Percentiles rank a stretch among this genome's conserved stretches.
Conservation (phyloP, 2,329 filamentous ascomycete species). For the Leptographium lundbergii region DNA sequence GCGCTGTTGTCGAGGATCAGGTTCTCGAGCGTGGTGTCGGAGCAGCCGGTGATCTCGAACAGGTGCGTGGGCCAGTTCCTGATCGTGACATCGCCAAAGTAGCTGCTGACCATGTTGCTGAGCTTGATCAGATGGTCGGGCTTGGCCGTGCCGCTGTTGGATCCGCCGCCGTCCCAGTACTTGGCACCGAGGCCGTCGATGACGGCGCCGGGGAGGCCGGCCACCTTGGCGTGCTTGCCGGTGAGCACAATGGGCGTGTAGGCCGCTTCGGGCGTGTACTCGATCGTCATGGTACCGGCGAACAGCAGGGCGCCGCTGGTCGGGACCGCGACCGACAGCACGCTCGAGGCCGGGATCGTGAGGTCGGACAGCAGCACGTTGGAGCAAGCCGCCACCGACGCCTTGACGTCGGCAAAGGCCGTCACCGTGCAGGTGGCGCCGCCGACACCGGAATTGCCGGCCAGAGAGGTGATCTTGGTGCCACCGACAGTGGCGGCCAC, state of each 20-base stretch:
- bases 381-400: background rate
- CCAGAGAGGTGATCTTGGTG: background rate
- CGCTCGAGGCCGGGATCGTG: background rate
- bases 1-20: conserved; percentile 26
- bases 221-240: conserved; percentile 1
- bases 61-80: conserved; percentile 28
- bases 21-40: conserved; percentile 19
- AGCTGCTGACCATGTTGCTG: conserved; percentile 35
- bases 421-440: conserved; percentile 2
- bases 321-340: background rate
- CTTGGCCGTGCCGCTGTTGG: conserved; percentile 47
- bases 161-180: conserved; percentile 45
- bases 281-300: conserved; percentile 1
- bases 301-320: conserved; percentile 1
- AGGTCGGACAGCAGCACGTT: background rate
- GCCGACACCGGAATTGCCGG: background rate
- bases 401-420: background rate
- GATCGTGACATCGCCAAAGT: conserved; percentile 28
- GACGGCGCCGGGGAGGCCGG: conserved; percentile 1
- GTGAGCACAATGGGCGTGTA: conserved; percentile 2
- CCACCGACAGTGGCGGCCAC: background rate
- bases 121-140: conserved; percentile 45
- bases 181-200: conserved; percentile 2
- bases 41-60: conserved; percentile 25
- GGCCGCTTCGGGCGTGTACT: conserved; percentile 1